Evolutionary conservation across 1,284 basidiomycete species (phyloP).

Genomic region (Ganoderma boninense): DNA sequence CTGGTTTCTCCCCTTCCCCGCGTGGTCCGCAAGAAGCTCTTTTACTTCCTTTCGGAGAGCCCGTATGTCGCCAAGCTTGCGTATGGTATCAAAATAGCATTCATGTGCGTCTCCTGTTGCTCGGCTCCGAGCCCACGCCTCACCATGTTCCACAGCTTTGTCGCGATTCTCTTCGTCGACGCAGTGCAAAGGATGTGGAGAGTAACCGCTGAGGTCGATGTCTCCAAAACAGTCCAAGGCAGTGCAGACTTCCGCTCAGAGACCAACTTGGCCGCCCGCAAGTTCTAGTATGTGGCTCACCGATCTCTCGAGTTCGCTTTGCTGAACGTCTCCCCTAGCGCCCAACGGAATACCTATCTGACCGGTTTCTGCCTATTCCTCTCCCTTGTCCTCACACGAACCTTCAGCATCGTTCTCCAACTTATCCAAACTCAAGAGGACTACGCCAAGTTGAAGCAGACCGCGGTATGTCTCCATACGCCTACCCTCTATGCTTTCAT

Average conservation of each 20-base stretch:
- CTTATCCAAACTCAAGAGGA: constrained; percentile 92
- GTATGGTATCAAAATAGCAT: constrained; percentile 90
- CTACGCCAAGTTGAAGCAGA: constrained; percentile 80
- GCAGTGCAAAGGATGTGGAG: constrained; percentile 94
- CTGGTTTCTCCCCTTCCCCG: constrained; percentile 84
- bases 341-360: constrained; percentile 88
- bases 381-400: constrained; percentile 90
- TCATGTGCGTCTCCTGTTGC: constrained; percentile 71
- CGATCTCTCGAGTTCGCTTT: background rate
- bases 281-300: constrained; percentile 83
- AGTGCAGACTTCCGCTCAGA: constrained; percentile 79
- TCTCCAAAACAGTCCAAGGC: constrained; percentile 68
- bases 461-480: constrained; percentile 54
- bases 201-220: constrained; percentile 79
- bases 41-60: constrained; percentile 80
- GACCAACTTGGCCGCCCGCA: constrained; percentile 86
- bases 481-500: background rate
- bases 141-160: constrained; percentile 66
- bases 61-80: constrained; percentile 76
- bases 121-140: constrained; percentile 10
- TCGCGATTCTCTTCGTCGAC: constrained; percentile 87
- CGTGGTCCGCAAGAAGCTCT: constrained; percentile 73
- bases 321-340: constrained; percentile 48
- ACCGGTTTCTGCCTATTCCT: constrained; percentile 96
- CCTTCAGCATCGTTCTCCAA: constrained; percentile 92